Evolutionary conservation across 441 rosid genomes (phyloP).

Genomic region (Aleurites moluccanus): DNA sequence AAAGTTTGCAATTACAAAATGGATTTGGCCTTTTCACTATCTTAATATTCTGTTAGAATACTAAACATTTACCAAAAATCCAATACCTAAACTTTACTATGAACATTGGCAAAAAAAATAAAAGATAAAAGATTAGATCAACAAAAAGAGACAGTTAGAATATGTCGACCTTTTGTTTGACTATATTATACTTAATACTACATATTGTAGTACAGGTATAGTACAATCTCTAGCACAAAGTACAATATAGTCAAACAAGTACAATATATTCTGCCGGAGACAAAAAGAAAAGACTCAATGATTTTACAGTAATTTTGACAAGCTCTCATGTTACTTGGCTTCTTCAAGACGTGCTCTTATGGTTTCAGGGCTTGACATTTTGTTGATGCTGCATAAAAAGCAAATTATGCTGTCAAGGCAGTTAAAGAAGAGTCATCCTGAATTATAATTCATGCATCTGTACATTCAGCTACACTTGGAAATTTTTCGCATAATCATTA

Average conservation of each 20-base stretch:
- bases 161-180: too few species aligned
- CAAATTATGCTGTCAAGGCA: slow-evolving; percentile 5
- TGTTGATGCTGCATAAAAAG: slow-evolving; percentile 54
- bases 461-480: background rate
- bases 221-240: too few species aligned
- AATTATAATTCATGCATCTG: background rate
- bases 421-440: slow-evolving; percentile 2
- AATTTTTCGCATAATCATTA: background rate
- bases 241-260: too few species aligned
- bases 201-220: too few species aligned
- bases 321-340: slow-evolving; percentile 39
- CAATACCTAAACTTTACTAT: background rate
- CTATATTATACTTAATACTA: too few species aligned
- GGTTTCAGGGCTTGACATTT: slow-evolving; percentile 39
- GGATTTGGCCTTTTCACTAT: slow-evolving; percentile 5
- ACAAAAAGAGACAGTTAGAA: too few species aligned
- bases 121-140: slow-evolving; percentile 21
- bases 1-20: background rate
- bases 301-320: slow-evolving; percentile 10
- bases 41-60: slow-evolving; percentile 10
- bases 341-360: slow-evolving; percentile 47
- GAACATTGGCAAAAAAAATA: slow-evolving; percentile 8
- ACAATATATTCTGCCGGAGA: too few species aligned
- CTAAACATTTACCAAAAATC: background rate
- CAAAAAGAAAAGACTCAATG: background rate